Percentiles rank a stretch among this genome's conserved stretches.
phyloP scores from a whole-genome alignment of 371 early-diverging fungal species.

The Coemansia sp. region DNA sequence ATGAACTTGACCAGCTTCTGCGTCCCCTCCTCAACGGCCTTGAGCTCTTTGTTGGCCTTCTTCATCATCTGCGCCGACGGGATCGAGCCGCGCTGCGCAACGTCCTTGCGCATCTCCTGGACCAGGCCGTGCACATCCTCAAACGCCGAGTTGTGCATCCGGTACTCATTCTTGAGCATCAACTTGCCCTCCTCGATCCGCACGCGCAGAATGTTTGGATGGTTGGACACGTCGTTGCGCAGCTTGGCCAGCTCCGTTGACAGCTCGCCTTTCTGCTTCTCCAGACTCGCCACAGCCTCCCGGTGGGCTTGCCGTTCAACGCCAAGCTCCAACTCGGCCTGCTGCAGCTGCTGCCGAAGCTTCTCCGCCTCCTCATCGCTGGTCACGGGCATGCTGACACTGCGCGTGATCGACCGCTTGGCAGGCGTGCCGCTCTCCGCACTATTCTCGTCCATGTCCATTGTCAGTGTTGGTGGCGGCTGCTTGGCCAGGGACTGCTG shows the following conservation, averaged over 20 bases:
- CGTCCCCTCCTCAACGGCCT: conserved; percentile 54
- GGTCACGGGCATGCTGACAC: conserved; percentile 34
- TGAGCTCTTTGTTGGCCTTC: conserved; percentile 57
- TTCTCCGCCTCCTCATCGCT: conserved; percentile 32
- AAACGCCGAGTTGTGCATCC: conserved; percentile 57
- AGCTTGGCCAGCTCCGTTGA: conserved; percentile 54
- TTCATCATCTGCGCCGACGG: conserved; percentile 61
- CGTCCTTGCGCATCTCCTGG: conserved; percentile 74
- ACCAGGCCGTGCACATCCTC: conserved; percentile 70
- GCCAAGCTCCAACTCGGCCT: conserved; percentile 58
- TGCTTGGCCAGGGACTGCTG: neutral
- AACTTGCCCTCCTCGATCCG: conserved; percentile 62
- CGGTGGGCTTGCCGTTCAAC: conserved; percentile 63
- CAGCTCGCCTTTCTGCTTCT: conserved; percentile 51
- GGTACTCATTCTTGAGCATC: conserved; percentile 59
- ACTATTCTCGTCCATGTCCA: conserved; percentile 1
- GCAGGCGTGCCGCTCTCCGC: neutral
- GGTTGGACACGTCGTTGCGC: conserved; percentile 33
- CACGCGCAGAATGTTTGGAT: conserved; percentile 38
- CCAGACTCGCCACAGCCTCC: conserved; percentile 57
- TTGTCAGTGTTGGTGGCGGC: neutral
- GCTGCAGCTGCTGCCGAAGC: conserved; percentile 53
- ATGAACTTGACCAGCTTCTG: conserved; percentile 58
- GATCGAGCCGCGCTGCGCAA: conserved; percentile 67
- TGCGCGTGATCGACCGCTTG: conserved; percentile 14